phyloP scores from a whole-genome alignment of 2,329 filamentous ascomycete species.

The Mycogone perniciosa region DNA sequence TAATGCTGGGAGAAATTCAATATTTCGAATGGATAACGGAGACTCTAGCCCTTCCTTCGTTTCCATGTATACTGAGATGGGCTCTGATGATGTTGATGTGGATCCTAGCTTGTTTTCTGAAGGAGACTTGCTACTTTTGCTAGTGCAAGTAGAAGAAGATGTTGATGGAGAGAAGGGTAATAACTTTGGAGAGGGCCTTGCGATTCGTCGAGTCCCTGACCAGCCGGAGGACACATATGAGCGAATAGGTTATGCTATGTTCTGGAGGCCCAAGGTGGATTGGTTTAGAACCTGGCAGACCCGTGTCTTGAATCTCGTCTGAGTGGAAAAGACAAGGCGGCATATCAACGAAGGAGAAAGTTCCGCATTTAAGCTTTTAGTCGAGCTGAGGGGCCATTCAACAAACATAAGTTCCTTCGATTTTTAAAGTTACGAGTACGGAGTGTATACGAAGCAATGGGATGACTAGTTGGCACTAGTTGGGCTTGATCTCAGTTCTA shows the following conservation, averaged over 20 bases:
- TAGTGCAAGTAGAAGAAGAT: constrained; percentile 1
- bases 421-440: no score
- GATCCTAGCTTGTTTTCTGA: not conserved
- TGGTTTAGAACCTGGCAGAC: not conserved
- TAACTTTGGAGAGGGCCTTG: not conserved
- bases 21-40: not conserved
- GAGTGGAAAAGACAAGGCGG: not conserved
- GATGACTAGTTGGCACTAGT: no score
- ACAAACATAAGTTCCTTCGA: no score
- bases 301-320: not conserved
- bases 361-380: no score
- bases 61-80: not conserved
- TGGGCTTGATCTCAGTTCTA: no score
- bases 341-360: no score
- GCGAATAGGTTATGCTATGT: not conserved
- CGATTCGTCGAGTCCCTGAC: not conserved
- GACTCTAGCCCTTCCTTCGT: not conserved
- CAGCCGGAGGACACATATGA: not conserved
- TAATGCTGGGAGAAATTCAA: not conserved
- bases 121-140: not conserved
- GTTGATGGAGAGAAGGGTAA: not conserved
- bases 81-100: not conserved
- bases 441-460: no score
- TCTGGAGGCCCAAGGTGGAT: not conserved
- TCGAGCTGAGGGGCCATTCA: no score